Evolutionary conservation across 305 asterid species (phyloP).

Genomic region (Ajuga reptans): DNA sequence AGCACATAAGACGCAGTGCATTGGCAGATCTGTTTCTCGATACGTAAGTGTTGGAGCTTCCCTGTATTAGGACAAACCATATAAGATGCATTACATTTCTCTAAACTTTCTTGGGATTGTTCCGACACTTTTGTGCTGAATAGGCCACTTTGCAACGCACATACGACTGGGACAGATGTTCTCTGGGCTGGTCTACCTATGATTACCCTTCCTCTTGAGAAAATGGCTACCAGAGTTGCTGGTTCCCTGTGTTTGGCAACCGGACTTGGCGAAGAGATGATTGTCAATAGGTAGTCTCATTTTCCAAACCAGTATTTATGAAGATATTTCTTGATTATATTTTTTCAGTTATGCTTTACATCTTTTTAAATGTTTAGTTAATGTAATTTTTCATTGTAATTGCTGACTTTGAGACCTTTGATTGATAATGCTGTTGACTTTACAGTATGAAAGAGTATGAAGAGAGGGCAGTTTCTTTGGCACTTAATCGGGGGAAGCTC

Average conservation of each 20-base stretch:
- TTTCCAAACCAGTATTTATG: background rate
- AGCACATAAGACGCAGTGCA: conserved; percentile 88
- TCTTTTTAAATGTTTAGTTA: background rate
- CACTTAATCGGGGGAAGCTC: conserved; percentile 65
- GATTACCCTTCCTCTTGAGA: conserved; percentile 94
- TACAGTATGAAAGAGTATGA: conserved; percentile 87
- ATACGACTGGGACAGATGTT: conserved; percentile 97
- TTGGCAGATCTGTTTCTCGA: conserved; percentile 93
- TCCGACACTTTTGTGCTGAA: conserved; percentile 11
- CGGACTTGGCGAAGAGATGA: conserved; percentile 94
- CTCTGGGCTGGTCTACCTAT: conserved; percentile 99
- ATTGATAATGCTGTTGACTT: background rate
- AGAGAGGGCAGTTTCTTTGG: conserved; percentile 82
- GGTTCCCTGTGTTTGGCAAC: conserved; percentile 97
- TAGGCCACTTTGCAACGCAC: conserved; percentile 98
- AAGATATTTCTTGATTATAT: background rate
- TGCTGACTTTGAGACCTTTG: background rate
- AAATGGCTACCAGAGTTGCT: conserved; percentile 99
- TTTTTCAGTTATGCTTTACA: background rate
- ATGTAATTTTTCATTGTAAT: background rate
- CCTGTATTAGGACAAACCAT: background rate
- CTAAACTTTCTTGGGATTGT: background rate
- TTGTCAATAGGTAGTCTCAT: conserved; percentile 62
- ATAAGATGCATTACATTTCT: background rate
- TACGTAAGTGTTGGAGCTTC: conserved; percentile 43